phyloP scores from a whole-genome alignment of 208 protist genomes.

The Leishmania tropica region DNA sequence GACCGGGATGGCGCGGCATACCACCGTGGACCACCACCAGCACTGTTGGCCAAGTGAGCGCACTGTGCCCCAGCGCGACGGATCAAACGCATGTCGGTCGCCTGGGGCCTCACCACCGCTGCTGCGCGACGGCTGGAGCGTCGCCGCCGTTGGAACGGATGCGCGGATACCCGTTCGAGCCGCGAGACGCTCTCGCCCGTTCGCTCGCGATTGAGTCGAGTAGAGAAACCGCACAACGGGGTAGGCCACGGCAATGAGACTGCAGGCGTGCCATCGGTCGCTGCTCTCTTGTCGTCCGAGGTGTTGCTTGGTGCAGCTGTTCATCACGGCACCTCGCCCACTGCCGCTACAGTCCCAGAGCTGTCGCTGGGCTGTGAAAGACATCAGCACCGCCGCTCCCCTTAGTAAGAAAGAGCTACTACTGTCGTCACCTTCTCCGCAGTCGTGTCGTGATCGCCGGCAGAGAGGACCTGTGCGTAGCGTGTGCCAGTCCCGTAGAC shows the following conservation, averaged over 20 bases:
- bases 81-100: neutral
- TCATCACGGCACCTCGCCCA: neutral
- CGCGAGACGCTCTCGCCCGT: neutral
- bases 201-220: neutral
- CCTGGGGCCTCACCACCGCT: neutral
- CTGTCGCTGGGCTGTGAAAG: slow-evolving; percentile 9
- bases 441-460: neutral
- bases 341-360: neutral
- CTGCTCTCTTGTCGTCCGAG: neutral
- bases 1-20: slow-evolving; percentile 17
- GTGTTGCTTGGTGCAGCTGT: neutral
- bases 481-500: neutral
- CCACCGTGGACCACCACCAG: slow-evolving; percentile 28
- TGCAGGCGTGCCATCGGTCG: slow-evolving; percentile 7
- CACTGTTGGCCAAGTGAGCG: slow-evolving; percentile 10
- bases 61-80: neutral
- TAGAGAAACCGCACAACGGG: slow-evolving; percentile 10
- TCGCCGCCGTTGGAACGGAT: neutral
- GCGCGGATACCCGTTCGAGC: neutral
- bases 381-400: slow-evolving; percentile 19
- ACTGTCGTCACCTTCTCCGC: neutral
- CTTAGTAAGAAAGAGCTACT: slow-evolving; percentile 6
- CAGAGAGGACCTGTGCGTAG: neutral
- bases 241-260: slow-evolving; percentile 1
- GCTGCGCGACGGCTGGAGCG: neutral